Percentiles rank a stretch among this genome's conserved stretches.
phyloP scores from a whole-genome alignment of 1,139 yeast genomes.

The Meyerozyma athensensis region DNA sequence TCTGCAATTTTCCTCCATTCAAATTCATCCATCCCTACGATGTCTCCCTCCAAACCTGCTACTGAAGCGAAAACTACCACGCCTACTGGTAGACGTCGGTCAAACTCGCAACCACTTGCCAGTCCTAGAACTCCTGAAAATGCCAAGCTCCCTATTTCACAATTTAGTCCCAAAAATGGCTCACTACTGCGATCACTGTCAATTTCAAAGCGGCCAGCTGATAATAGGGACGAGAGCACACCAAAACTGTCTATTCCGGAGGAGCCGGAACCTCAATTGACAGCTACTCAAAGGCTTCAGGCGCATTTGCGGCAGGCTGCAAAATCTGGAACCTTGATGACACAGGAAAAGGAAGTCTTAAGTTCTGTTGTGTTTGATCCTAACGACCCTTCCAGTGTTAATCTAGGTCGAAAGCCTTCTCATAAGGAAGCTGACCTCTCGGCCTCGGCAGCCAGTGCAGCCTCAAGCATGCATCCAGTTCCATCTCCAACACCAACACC shows the following conservation, averaged over 20 bases:
- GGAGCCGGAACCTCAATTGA: slow-evolving; percentile 14
- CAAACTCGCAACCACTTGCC: slow-evolving; percentile 36
- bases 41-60: not conserved
- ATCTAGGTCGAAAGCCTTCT: slow-evolving; percentile 16
- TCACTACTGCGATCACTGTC: slow-evolving; percentile 6
- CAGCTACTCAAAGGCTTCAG: slow-evolving; percentile 40
- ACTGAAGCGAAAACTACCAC: slow-evolving; percentile 7
- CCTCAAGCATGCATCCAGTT: slow-evolving; percentile 4
- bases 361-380: slow-evolving; percentile 41
- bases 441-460: slow-evolving; percentile 8
- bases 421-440: not conserved
- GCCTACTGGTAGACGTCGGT: slow-evolving; percentile 26
- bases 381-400: slow-evolving; percentile 28
- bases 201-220: slow-evolving; percentile 11
- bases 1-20: slow-evolving; percentile 1
- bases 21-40: not conserved
- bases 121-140: slow-evolving; percentile 7
- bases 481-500: slow-evolving; percentile 8
- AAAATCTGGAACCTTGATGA: slow-evolving; percentile 33
- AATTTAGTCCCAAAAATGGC: slow-evolving; percentile 4
- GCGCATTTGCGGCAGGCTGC: slow-evolving; percentile 39
- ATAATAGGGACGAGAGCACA: slow-evolving; percentile 15
- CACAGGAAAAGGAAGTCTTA: slow-evolving; percentile 35
- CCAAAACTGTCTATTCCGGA: slow-evolving; percentile 5
- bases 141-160: slow-evolving; percentile 2